Evolutionary conservation across 495 filamentous ascomycete genomes (phyloP).

Genomic region (Pyrenula aspistea): DNA sequence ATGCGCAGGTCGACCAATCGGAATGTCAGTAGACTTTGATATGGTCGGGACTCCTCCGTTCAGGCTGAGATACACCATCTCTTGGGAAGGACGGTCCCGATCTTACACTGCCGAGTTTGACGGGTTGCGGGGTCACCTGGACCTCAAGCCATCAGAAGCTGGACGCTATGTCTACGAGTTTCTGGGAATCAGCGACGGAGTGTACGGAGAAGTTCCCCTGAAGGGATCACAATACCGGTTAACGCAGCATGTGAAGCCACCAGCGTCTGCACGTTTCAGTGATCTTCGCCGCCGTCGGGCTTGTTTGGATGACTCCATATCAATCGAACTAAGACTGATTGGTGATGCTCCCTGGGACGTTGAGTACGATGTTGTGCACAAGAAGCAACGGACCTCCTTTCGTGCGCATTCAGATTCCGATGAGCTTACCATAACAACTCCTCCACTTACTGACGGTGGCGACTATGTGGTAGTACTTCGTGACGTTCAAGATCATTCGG

Average conservation of each 20-base stretch:
- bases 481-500: constrained; percentile 72
- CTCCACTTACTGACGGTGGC: constrained; percentile 61
- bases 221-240: constrained; percentile 45
- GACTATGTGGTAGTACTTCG: constrained; percentile 77
- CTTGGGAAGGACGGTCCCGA: constrained; percentile 43
- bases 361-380: constrained; percentile 89
- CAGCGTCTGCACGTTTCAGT: constrained; percentile 67
- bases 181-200: constrained; percentile 60
- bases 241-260: constrained; percentile 85
- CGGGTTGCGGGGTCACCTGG: constrained; percentile 63
- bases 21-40: constrained; percentile 75
- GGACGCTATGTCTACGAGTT: constrained; percentile 84
- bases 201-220: constrained; percentile 48
- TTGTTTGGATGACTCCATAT: constrained; percentile 72
- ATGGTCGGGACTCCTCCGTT: constrained; percentile 87
- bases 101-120: constrained; percentile 39
- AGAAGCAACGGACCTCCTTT: constrained; percentile 64
- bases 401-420: constrained; percentile 47
- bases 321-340: constrained; percentile 56
- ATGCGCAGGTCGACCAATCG: constrained; percentile 86
- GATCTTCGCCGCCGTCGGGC: constrained; percentile 39
- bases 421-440: constrained; percentile 58
- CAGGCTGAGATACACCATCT: constrained; percentile 56
- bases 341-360: constrained; percentile 81
- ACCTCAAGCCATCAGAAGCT: constrained; percentile 68